phyloP scores from a whole-genome alignment of 805 yeast genomes.

The Cyberlindnera galapagoensis region DNA sequence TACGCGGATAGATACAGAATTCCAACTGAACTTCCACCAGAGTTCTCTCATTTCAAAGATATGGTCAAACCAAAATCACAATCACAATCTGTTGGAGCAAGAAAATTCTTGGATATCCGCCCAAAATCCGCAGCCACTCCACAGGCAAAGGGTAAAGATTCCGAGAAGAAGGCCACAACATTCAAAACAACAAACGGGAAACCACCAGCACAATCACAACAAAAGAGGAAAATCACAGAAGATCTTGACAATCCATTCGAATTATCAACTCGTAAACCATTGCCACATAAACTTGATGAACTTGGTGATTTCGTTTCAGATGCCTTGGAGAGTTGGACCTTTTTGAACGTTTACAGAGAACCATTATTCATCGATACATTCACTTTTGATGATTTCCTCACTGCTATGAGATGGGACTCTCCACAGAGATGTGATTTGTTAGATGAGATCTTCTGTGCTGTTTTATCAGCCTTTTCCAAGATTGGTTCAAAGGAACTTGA shows the following conservation, averaged over 20 bases:
- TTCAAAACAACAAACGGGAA: slow-evolving; percentile 4
- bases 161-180: background rate
- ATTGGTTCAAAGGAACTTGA: slow-evolving; percentile 33
- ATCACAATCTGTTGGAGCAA: no score
- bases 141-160: slow-evolving; percentile 5
- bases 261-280: slow-evolving; percentile 13
- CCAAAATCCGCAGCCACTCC: slow-evolving; percentile 9
- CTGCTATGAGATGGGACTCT: slow-evolving; percentile 35
- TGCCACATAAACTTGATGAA: slow-evolving; percentile 13
- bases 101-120: slow-evolving; percentile 6
- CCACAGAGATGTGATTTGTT: slow-evolving; percentile 46
- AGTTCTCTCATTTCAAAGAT: slow-evolving; percentile 31
- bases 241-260: slow-evolving; percentile 19
- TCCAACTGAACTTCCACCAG: slow-evolving; percentile 51
- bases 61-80: slow-evolving; percentile 18
- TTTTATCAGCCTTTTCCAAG: slow-evolving; percentile 48
- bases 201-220: slow-evolving; percentile 12
- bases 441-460: slow-evolving; percentile 63
- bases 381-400: slow-evolving; percentile 72
- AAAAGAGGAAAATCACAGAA: slow-evolving; percentile 16
- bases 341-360: slow-evolving; percentile 61
- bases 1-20: slow-evolving; percentile 68
- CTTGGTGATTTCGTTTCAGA: slow-evolving; percentile 25
- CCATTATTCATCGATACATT: slow-evolving; percentile 63
- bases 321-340: slow-evolving; percentile 67